Evolutionary conservation across 2,329 filamentous ascomycete genomes (phyloP).

Genomic region (Ciborinia camelliae): DNA sequence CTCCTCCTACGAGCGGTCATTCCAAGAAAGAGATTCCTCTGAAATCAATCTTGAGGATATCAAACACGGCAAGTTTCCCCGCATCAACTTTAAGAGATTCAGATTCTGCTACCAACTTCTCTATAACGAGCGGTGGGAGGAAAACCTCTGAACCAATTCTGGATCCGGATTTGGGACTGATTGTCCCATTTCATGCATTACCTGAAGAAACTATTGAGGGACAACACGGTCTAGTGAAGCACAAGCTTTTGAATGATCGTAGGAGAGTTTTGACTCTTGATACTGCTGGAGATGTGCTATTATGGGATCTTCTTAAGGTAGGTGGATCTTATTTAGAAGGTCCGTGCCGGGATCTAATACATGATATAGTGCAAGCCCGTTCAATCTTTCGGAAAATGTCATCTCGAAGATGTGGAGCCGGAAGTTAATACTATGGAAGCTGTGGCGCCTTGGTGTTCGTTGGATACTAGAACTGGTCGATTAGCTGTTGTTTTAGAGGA

Average conservation of each 20-base stretch:
- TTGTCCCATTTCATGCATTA: constrained; percentile 62
- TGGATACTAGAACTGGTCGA: constrained; percentile 89
- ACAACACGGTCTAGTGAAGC: constrained; percentile 91
- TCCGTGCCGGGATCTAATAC: constrained; percentile 25
- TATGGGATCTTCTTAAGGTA: constrained; percentile 92
- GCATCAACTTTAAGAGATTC: constrained; percentile 49
- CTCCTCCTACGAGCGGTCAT: constrained; percentile 37
- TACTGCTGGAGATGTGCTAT: constrained; percentile 87
- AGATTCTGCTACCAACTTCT: constrained; percentile 53
- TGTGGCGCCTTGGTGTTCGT: constrained; percentile 92
- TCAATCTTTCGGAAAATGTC: constrained; percentile 87
- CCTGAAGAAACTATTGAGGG: constrained; percentile 86
- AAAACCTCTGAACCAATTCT: constrained; percentile 57
- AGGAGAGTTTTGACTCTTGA: constrained; percentile 86
- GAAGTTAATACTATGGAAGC: constrained; percentile 84
- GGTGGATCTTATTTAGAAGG: constrained; percentile 31
- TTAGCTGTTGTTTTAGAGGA: constrained; percentile 88
- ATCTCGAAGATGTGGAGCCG: constrained; percentile 86
- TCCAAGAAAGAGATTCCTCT: constrained; percentile 67
- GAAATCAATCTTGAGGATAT: constrained; percentile 75
- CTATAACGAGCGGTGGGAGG: constrained; percentile 45
- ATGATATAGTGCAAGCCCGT: constrained; percentile 72
- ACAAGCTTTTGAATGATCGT: constrained; percentile 86
- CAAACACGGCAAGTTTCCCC: constrained; percentile 78
- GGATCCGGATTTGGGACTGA: constrained; percentile 46